A percentile compares a stretch with the other conserved stretches of the same genome.
Conservation (phyloP, 2,329 filamentous ascomycete species). For the Monilinia fructigena region DNA sequence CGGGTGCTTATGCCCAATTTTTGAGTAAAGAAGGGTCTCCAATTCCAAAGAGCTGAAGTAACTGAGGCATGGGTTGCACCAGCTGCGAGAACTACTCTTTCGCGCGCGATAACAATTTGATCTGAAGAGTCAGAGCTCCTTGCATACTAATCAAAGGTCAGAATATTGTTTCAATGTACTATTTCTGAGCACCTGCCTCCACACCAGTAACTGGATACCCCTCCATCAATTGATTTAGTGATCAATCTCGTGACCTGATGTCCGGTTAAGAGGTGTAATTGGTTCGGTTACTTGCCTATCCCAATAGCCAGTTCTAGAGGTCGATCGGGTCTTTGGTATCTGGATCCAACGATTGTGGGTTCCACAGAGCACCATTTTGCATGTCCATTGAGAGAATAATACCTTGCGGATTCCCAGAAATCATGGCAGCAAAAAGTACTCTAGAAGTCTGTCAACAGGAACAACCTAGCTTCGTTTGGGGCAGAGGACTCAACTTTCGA, state of each 20-base stretch:
- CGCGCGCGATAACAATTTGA: constrained; percentile 28
- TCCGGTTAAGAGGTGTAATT: constrained; percentile 21
- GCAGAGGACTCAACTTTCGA: constrained; percentile 12
- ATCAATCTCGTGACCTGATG: constrained; percentile 18
- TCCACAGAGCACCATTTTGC: constrained; percentile 20
- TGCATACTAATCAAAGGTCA: constrained; percentile 17
- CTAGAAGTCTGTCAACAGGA: not conserved
- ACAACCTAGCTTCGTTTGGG: not conserved
- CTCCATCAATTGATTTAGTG: not conserved
- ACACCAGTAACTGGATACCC: constrained; percentile 3
- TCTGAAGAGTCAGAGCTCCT: constrained; percentile 34
- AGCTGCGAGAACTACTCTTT: constrained; percentile 51
- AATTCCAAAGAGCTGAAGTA: constrained; percentile 53
- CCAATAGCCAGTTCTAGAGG: constrained; percentile 18
- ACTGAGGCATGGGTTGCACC: constrained; percentile 53
- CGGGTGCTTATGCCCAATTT: constrained; percentile 45
- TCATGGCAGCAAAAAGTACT: constrained; percentile 19
- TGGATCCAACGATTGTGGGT: constrained; percentile 17
- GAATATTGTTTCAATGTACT: not conserved
- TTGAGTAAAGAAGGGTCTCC: constrained; percentile 47
- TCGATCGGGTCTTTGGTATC: constrained; percentile 19
- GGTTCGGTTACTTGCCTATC: constrained; percentile 17
- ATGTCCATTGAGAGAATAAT: constrained; percentile 18
- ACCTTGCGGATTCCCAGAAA: constrained; percentile 15
- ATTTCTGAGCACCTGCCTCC: constrained; percentile 5